phyloP scores from a whole-genome alignment of 2,329 filamentous ascomycete genomes.

The Neonectria faginata region DNA sequence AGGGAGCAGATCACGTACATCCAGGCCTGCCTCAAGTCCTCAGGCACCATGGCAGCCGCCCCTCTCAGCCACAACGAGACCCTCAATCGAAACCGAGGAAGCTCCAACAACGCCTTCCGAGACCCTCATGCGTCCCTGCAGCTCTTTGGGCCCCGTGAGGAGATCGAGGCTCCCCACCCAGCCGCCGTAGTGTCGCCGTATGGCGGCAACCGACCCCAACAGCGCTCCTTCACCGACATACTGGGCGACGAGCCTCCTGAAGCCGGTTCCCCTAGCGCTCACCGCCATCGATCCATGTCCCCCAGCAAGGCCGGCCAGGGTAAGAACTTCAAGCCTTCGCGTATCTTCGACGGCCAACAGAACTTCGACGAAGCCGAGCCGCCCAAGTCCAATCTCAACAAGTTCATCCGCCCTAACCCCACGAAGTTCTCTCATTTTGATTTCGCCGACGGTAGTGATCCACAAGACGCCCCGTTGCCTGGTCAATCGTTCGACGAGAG shows the following conservation, averaged over 20 bases:
- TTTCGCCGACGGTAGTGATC: conserved; percentile 74
- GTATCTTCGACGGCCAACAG: conserved; percentile 71
- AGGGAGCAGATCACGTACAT: conserved; percentile 86
- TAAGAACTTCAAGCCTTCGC: conserved; percentile 72
- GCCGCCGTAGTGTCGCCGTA: conserved; percentile 68
- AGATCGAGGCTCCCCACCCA: conserved; percentile 63
- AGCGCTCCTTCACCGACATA: conserved; percentile 81
- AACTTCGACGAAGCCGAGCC: conserved; percentile 56
- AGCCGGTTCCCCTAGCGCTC: conserved; percentile 58
- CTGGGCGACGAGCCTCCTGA: conserved; percentile 65
- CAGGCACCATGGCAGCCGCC: conserved; percentile 51
- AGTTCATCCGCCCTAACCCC: conserved; percentile 73
- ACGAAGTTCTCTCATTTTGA: conserved; percentile 90
- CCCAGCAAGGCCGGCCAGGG: conserved; percentile 64
- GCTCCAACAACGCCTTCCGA: conserved; percentile 66
- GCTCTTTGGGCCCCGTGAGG: conserved; percentile 78
- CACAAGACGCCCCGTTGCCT: conserved; percentile 59
- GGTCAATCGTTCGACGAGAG: conserved; percentile 55
- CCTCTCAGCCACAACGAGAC: conserved; percentile 53
- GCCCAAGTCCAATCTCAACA: conserved; percentile 56
- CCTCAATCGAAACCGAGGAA: conserved; percentile 60
- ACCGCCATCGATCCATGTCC: conserved; percentile 64
- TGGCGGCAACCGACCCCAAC: conserved; percentile 68
- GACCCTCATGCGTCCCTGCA: conserved; percentile 79
- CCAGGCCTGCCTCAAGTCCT: conserved; percentile 66